Evolutionary conservation across 148 eudicot species (phyloP), one percentile per base, ranked within the genome.

Genomic region (Heliamphora exappendiculata): DNA sequence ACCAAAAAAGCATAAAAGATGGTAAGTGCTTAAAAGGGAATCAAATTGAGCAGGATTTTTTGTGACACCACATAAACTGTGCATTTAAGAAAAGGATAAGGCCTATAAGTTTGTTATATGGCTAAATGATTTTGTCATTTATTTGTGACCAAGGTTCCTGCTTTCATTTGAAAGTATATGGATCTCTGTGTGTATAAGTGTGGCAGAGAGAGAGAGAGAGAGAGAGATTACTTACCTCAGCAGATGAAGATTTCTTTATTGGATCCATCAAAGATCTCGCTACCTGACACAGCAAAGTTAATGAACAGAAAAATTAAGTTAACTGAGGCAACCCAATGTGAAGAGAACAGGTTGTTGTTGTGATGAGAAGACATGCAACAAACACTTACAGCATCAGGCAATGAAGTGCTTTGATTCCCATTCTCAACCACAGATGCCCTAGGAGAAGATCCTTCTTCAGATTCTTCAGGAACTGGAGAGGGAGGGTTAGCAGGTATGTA

Each of bases 401-500:
- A 70, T 22, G 90, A 71, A 78, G 82, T 34, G 75, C 67, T 85
- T 80, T 87, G 88, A 64, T 79, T 75, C 70, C 85, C 91, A 81
- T 85, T 87, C 67, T 90, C 98, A 60, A 72, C 79, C 22, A 60
- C 67, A 71, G 85, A 79, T 71, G 87, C 58, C 76, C 84, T 86
- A n/a, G 95, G 87, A 67, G 98, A 91, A 82, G 90, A 87, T 57
- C 87, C 97, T 86, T 91, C 97, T 79, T 94, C 98, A 20, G 94
- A 87, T 82, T 87, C 97, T 85, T 91, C 97, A 11, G 94, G 91
- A 60, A 94, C 98, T 24, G 98, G 98, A 36, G 98, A 94, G 28
- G 98, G 98, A 78, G 97, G 98, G 67, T 94, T 91, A 8, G 92
- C 95, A 68, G 91, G 92, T 78, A 94, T 76, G 54, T 84, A 91